Evolutionary conservation across 2,329 filamentous ascomycete species (phyloP).

Genomic region (Colletotrichum tropicale): DNA sequence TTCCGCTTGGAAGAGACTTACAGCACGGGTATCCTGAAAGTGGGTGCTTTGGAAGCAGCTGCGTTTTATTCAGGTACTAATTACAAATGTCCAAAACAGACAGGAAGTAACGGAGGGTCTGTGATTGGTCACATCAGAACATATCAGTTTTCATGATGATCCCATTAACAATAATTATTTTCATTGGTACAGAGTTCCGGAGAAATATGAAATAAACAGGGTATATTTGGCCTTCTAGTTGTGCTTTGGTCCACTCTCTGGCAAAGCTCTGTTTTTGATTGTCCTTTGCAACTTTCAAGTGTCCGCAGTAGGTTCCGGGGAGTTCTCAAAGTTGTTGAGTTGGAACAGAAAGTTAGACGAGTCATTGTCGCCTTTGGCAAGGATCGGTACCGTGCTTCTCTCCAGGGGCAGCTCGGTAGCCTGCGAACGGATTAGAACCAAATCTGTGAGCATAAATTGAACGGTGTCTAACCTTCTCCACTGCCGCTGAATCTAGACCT

Average conservation of each 20-base stretch:
- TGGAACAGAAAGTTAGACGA: background rate
- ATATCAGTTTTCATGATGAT: background rate
- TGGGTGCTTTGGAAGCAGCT: background rate
- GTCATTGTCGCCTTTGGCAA: background rate
- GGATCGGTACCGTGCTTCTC: background rate
- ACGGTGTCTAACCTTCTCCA: constrained; percentile 23
- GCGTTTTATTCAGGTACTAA: background rate
- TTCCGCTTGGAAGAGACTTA: background rate
- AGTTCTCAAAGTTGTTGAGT: background rate
- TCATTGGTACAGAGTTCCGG: background rate
- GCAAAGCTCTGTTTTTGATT: background rate
- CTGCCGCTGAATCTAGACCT: constrained; percentile 25
- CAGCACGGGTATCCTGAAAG: background rate
- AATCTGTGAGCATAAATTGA: rapidly evolving
- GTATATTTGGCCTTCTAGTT: background rate
- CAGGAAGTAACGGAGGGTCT: background rate
- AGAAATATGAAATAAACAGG: background rate
- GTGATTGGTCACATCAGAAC: background rate
- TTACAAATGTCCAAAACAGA: background rate
- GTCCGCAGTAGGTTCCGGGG: background rate
- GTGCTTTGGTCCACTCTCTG: background rate
- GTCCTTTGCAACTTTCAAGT: background rate
- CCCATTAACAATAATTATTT: background rate
- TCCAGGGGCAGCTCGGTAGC: background rate
- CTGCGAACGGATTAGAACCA: background rate